phyloP scores from a whole-genome alignment of 2,329 filamentous ascomycete species.

The Fusarium compactum region DNA sequence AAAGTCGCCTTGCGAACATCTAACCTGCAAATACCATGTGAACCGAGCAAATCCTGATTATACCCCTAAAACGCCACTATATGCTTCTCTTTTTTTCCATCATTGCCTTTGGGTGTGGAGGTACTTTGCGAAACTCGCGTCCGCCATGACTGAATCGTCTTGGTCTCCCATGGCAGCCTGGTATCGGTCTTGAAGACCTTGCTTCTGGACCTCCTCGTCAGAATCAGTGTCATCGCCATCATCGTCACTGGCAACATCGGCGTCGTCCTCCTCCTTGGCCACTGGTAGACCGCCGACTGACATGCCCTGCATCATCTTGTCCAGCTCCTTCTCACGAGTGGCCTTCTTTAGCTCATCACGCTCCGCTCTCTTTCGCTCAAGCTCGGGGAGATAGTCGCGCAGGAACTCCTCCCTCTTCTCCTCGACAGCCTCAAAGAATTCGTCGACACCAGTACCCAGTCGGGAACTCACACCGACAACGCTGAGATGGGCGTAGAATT shows the following conservation, averaged over 20 bases:
- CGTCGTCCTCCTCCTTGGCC: conserved; percentile 59
- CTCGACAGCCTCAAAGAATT: conserved; percentile 91
- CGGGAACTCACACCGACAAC: conserved; percentile 95
- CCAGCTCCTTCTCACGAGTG: conserved; percentile 82
- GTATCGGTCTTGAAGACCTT: conserved; percentile 81
- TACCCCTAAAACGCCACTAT: conserved; percentile 42
- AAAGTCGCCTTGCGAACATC: conserved; percentile 42
- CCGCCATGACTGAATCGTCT: conserved; percentile 62
- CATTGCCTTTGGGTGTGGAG: conserved; percentile 60
- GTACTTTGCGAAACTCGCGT: conserved; percentile 73
- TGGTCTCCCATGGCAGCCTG: conserved; percentile 77
- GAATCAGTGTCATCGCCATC: conserved; percentile 67
- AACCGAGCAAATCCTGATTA: conserved; percentile 26
- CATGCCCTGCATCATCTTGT: conserved; percentile 97
- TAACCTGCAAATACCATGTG: conserved; percentile 36
- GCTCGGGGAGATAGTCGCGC: conserved; percentile 89
- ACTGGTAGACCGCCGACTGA: conserved; percentile 55
- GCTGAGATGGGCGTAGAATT: conserved; percentile 94
- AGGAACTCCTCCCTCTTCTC: conserved; percentile 91
- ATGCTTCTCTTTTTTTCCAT: conserved; percentile 28
- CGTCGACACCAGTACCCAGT: conserved; percentile 89
- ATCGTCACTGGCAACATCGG: conserved; percentile 69
- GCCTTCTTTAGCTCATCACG: conserved; percentile 80
- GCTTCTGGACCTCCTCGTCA: conserved; percentile 70
- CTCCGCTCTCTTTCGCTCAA: conserved; percentile 81